phyloP scores from a whole-genome alignment of 2,329 filamentous ascomycete genomes.

The Tolypocladium paradoxum region DNA sequence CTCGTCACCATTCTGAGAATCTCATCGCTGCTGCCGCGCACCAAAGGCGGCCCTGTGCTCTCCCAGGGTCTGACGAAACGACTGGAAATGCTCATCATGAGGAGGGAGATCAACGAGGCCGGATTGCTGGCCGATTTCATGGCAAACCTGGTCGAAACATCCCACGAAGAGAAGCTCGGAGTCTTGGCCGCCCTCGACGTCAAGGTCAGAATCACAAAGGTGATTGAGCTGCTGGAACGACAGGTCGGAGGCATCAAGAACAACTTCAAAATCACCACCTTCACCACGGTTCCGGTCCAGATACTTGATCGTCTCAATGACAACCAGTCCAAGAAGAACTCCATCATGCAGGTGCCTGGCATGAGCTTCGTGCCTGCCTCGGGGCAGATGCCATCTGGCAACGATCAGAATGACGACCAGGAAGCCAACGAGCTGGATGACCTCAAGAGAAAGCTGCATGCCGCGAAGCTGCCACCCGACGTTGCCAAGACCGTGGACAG shows the following conservation, averaged over 20 bases:
- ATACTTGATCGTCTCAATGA: slow-evolving; percentile 43
- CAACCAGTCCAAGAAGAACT: slow-evolving; percentile 23
- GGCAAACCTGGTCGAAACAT: slow-evolving; percentile 81
- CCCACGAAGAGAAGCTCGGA: slow-evolving; percentile 82
- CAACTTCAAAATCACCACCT: slow-evolving; percentile 73
- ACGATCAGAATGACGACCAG: slow-evolving; percentile 55
- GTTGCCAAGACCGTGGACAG: slow-evolving; percentile 84
- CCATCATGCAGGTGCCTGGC: slow-evolving; percentile 26
- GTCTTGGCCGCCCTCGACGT: slow-evolving; percentile 74
- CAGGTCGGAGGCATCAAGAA: slow-evolving; percentile 79
- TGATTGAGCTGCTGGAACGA: slow-evolving; percentile 72
- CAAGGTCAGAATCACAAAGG: slow-evolving; percentile 66
- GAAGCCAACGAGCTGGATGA: slow-evolving; percentile 87
- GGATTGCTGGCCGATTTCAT: slow-evolving; percentile 90
- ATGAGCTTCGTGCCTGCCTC: slow-evolving; percentile 23
- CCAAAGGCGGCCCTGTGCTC: slow-evolving; percentile 51
- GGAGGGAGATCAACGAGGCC: slow-evolving; percentile 72
- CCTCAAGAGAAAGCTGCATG: slow-evolving; percentile 75
- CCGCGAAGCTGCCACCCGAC: slow-evolving; percentile 70
- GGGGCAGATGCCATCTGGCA: slow-evolving; percentile 30
- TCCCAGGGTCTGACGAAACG: slow-evolving; percentile 79
- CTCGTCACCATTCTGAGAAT: slow-evolving; percentile 75
- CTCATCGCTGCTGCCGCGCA: slow-evolving; percentile 69
- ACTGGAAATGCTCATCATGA: slow-evolving; percentile 76
- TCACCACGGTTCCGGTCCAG: slow-evolving; percentile 56